Conservation (phyloP, 129 eudicot species). For the Artemisia argyi region DNA sequence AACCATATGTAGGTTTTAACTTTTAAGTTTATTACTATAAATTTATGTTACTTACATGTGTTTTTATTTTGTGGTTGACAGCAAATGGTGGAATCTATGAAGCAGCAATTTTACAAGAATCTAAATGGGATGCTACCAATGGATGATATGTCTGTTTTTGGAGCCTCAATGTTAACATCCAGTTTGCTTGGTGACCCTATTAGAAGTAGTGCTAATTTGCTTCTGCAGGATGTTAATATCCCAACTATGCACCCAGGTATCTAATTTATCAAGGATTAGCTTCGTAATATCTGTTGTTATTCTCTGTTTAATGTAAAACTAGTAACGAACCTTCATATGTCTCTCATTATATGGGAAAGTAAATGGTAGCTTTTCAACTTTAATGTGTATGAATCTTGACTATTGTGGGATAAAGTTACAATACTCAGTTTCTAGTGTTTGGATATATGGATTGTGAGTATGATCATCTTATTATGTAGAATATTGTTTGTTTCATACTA, state of each 20-base stretch:
- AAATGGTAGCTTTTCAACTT: no score
- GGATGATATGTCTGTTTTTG: conserved; percentile 33
- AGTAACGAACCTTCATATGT: no score
- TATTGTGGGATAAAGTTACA: no score
- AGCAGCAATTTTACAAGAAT: conserved; percentile 44
- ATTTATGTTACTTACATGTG: neutral
- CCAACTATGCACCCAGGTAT: conserved; percentile 38
- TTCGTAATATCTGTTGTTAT: neutral
- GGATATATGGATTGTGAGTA: no score
- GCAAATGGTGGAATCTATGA: conserved; percentile 52
- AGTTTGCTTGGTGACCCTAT: conserved; percentile 24
- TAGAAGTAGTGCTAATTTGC: conserved; percentile 24
- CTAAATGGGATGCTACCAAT: conserved; percentile 34
- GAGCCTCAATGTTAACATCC: conserved; percentile 26
- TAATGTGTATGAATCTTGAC: no score
- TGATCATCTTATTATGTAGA: neutral
- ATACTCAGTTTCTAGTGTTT: no score
- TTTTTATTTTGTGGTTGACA: conserved; percentile 26
- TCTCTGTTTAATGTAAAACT: neutral
- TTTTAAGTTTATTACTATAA: neutral
- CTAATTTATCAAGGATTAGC: neutral
- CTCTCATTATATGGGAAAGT: no score
- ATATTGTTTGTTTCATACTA: neutral
- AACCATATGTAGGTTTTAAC: neutral
- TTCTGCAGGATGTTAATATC: conserved; percentile 26